A percentile compares a stretch with the other conserved stretches of the same genome.
Evolutionary conservation across 208 protist genomes (phyloP).

Genomic region (Angomonas desouzai): DNA sequence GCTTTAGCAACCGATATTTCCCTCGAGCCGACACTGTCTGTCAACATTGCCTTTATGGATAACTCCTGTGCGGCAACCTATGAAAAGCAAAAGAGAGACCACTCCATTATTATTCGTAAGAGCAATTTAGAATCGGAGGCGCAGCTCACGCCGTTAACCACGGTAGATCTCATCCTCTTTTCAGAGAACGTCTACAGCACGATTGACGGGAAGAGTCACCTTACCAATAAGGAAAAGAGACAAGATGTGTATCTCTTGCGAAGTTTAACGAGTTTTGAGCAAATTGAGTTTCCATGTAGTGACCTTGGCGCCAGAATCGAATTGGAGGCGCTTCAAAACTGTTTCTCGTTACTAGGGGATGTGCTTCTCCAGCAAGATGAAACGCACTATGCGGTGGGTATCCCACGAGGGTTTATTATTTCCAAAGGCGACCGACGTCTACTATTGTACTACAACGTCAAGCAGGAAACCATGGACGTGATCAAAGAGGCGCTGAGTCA

Average conservation of each 20-base stretch:
- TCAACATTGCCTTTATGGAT: conserved; percentile 13
- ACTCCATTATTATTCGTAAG: conserved; percentile 16
- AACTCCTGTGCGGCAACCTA: conserved; percentile 15
- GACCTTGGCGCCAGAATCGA: conserved; percentile 32
- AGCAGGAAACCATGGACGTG: conserved; percentile 10
- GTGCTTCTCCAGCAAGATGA: conserved; percentile 11
- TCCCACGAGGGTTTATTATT: conserved; percentile 27
- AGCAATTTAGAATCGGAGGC: conserved; percentile 12
- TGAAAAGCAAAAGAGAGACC: conserved; percentile 16
- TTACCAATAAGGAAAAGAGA: background rate
- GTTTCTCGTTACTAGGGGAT: conserved; percentile 23
- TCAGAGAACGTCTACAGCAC: conserved; percentile 20
- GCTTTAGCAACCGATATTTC: conserved; percentile 22
- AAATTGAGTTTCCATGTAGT: conserved; percentile 19
- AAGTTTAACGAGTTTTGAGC: conserved; percentile 22
- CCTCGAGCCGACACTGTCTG: conserved; percentile 13
- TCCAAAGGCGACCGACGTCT: conserved; percentile 23
- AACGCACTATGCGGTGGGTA: conserved; percentile 21
- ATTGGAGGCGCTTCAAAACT: conserved; percentile 28
- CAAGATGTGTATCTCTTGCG: conserved; percentile 23
- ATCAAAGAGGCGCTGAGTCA: conserved; percentile 17
- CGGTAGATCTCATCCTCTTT: conserved; percentile 28
- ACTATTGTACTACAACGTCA: conserved; percentile 25
- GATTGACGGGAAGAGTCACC: conserved; percentile 13
- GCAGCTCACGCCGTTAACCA: conserved; percentile 23